Evolutionary conservation across 2,329 filamentous ascomycete species (phyloP).

Genomic region (Thielaviopsis euricoi): DNA sequence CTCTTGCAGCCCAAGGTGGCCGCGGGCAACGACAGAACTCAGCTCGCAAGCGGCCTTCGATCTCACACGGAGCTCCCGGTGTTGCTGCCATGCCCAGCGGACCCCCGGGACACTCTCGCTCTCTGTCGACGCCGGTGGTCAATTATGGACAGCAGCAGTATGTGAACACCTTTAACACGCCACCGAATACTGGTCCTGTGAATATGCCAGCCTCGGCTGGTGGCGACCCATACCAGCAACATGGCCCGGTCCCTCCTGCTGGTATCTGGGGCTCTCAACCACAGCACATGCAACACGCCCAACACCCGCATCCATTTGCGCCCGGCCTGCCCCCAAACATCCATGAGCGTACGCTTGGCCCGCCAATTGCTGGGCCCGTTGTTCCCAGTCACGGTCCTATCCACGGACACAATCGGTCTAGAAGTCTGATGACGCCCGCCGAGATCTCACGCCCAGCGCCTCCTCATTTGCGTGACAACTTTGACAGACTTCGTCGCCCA

Average conservation of each 20-base stretch:
- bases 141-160: slow-evolving; percentile 4
- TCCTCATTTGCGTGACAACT: slow-evolving; percentile 8
- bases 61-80: slow-evolving; percentile 46
- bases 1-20: slow-evolving; percentile 67
- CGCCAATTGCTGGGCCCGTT: background rate
- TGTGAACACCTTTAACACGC: slow-evolving; percentile 3
- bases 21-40: slow-evolving; percentile 61
- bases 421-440: slow-evolving; percentile 9
- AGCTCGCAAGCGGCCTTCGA: slow-evolving; percentile 30
- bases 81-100: background rate
- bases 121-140: slow-evolving; percentile 8
- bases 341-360: background rate
- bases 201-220: background rate
- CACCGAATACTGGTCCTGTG: background rate
- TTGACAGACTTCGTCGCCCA: slow-evolving; percentile 7
- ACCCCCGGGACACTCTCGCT: slow-evolving; percentile 5
- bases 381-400: background rate
- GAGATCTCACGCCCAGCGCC: slow-evolving; percentile 8
- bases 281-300: too few species aligned
- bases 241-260: background rate
- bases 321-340: too few species aligned
- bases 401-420: slow-evolving; percentile 8
- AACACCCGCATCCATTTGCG: too few species aligned
- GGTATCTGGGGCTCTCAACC: too few species aligned
- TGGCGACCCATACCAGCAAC: slow-evolving; percentile 3